phyloP scores from a whole-genome alignment of 192 early-diverging fungal genomes.

The Bifiguratus adelaidae region DNA sequence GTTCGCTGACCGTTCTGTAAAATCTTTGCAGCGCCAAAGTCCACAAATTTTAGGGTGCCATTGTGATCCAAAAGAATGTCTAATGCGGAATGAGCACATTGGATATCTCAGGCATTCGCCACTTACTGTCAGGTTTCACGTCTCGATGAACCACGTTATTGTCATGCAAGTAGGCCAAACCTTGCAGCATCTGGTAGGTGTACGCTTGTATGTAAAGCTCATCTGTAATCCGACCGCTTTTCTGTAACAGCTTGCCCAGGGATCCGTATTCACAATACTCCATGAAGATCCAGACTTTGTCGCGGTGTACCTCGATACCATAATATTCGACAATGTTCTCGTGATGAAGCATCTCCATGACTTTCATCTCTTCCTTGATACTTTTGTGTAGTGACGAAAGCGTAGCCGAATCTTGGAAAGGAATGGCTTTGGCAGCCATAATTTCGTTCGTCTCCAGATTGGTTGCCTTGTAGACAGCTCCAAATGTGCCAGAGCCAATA shows the following conservation, averaged over 20 bases:
- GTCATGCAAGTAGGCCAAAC: conserved; percentile 74
- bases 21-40: conserved; percentile 88
- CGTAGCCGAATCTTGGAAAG: conserved; percentile 61
- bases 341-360: conserved; percentile 83
- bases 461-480: conserved; percentile 75
- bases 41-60: conserved; percentile 75
- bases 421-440: conserved; percentile 91
- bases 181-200: conserved; percentile 73
- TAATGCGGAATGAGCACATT: conserved; percentile 12
- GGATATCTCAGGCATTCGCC: neutral
- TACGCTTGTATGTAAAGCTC: conserved; percentile 61
- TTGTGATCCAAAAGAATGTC: conserved; percentile 72
- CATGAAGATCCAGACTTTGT: conserved; percentile 87
- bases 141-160: conserved; percentile 85
- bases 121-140: conserved; percentile 73
- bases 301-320: conserved; percentile 85
- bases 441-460: conserved; percentile 75
- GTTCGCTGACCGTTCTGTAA: conserved; percentile 64
- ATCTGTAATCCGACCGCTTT: conserved; percentile 69
- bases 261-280: conserved; percentile 78
- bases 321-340: conserved; percentile 86
- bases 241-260: conserved; percentile 62
- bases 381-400: conserved; percentile 48
- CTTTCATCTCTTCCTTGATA: conserved; percentile 85
- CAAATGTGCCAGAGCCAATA: conserved; percentile 81